phyloP scores from a whole-genome alignment of 306 rosid species.

The Rubus idaeus region DNA sequence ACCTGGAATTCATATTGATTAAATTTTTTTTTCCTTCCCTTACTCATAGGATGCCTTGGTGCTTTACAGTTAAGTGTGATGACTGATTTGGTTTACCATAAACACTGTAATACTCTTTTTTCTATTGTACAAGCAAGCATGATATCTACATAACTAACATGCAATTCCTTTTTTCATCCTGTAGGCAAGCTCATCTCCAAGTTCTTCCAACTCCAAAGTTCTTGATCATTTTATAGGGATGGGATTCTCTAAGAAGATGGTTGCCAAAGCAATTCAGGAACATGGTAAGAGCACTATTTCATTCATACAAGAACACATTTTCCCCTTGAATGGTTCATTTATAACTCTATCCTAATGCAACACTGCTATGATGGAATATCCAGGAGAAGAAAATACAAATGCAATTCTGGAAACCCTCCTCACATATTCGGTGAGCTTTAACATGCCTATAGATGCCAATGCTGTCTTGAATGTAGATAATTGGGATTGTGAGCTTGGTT shows the following conservation, averaged over 20 bases:
- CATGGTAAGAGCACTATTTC: conserved; percentile 53
- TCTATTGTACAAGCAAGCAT: neutral
- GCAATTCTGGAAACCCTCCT: conserved; percentile 74
- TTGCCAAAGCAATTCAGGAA: conserved; percentile 71
- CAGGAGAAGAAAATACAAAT: conserved; percentile 77
- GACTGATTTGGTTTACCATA: neutral
- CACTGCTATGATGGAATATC: conserved; percentile 34
- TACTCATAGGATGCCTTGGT: neutral
- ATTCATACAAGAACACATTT: conserved; percentile 18
- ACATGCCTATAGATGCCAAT: conserved; percentile 21
- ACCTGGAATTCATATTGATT: neutral
- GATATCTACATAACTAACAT: conserved; percentile 22
- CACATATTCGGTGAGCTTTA: conserved; percentile 62
- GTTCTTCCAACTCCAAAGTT: conserved; percentile 68
- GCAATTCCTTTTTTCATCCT: conserved; percentile 24
- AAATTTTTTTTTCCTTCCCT: neutral
- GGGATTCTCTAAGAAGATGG: conserved; percentile 77
- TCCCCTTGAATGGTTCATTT: conserved; percentile 13
- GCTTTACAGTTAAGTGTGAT: neutral
- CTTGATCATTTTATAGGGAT: conserved; percentile 61
- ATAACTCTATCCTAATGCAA: conserved; percentile 11
- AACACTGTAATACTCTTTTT: neutral
- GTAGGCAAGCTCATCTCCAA: conserved; percentile 64
- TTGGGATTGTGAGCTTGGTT: neutral
- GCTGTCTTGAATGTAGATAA: neutral